These are phyloP conservation scores for Martiniozyma abietophila DNA, from an alignment of 805 yeast species.

Conservation along the genomic window DNA sequence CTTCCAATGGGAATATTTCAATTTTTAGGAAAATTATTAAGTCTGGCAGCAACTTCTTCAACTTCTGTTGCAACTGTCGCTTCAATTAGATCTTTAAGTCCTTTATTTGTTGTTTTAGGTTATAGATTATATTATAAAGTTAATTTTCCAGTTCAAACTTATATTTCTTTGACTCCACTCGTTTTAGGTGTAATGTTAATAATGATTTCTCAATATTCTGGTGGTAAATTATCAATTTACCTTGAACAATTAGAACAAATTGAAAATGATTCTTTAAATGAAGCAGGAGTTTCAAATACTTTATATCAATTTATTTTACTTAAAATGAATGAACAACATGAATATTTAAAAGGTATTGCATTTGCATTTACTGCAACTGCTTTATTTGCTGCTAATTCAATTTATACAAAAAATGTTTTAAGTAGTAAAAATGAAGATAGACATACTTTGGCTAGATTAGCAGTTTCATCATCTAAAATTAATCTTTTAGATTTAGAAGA, in stretches of 20 bases:
- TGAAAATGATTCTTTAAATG: conserved; percentile 1
- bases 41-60: conserved; percentile 53
- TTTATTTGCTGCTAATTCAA: conserved; percentile 77
- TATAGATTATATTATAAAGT: conserved; percentile 46
- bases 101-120: conserved; percentile 47
- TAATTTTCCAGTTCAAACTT: conserved; percentile 39
- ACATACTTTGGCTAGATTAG: conserved; percentile 6
- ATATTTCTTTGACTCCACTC: conserved; percentile 42
- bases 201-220: conserved; percentile 26
- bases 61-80: conserved; percentile 65
- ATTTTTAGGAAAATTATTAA: conserved; percentile 53
- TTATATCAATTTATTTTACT: conserved; percentile 2
- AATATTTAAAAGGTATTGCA: conserved; percentile 39
- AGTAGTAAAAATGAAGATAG: not conserved
- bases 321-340: conserved; percentile 7
- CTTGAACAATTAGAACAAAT: conserved; percentile 6
- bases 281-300: conserved; percentile 1
- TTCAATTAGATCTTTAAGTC: conserved; percentile 60
- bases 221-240: conserved; percentile 3
- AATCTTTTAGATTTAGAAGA: conserved; percentile 10
- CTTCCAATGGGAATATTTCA: conserved; percentile 61
- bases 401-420: conserved; percentile 68
- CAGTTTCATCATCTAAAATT: conserved; percentile 6
- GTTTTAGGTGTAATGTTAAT: conserved; percentile 44
- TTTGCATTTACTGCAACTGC: conserved; percentile 62